A percentile compares a stretch with the other conserved stretches of the same genome.
These are phyloP conservation scores for Tulasnella sp. DNA, from an alignment of 768 basidiomycete species.

Conservation along the genomic window DNA sequence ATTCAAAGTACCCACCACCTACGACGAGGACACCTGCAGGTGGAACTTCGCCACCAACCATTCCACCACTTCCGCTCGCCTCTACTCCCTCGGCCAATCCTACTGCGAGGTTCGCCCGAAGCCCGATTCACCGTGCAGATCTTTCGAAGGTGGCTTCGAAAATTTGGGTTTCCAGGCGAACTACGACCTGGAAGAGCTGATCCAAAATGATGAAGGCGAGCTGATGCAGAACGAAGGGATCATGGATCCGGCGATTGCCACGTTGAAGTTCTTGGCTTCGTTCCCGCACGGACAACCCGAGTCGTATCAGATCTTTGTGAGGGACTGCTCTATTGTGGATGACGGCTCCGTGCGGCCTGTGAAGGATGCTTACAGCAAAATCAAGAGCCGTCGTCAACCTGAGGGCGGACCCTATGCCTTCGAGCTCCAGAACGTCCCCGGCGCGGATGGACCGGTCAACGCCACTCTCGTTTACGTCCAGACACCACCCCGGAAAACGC, in stretches of 20 bases:
- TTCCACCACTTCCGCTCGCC: neutral
- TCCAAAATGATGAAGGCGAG: neutral
- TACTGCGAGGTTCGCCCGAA: neutral
- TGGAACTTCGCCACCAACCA: neutral
- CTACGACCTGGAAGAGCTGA: neutral
- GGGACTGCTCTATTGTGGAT: too few species aligned
- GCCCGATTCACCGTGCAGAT: neutral
- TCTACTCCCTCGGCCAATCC: neutral
- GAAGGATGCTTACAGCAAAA: neutral
- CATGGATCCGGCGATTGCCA: neutral
- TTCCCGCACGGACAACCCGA: neutral
- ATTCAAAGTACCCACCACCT: neutral
- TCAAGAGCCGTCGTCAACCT: neutral
- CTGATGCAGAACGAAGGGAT: neutral
- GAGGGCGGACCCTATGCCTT: neutral
- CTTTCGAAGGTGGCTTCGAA: neutral
- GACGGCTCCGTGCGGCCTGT: too few species aligned
- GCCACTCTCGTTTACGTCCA: conserved; percentile 79
- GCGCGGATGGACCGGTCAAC: conserved; percentile 78
- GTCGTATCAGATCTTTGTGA: too few species aligned
- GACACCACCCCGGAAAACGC: conserved; percentile 54
- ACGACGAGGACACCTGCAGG: neutral
- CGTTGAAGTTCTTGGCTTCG: neutral
- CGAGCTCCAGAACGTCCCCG: conserved; percentile 65
- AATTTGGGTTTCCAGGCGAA: neutral